A percentile compares a stretch with the other conserved stretches of the same genome.
Conservation (phyloP, 805 yeast species). For the Tetrapisispora taiwanensis region DNA sequence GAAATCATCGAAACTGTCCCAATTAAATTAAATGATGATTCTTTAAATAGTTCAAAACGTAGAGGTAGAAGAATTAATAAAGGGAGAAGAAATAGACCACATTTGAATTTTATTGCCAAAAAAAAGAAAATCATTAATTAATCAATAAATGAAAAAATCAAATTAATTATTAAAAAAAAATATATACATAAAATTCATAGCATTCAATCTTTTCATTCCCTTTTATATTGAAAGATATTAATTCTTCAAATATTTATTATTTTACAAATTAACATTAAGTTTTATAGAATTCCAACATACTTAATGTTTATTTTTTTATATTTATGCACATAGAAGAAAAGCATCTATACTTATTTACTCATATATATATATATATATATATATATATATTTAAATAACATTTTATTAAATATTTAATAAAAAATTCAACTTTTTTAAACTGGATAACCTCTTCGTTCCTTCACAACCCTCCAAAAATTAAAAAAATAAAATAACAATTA, state of each 20-base stretch:
- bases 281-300: background rate
- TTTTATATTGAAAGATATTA: background rate
- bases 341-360: background rate
- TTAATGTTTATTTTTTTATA: background rate
- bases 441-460: too few species aligned
- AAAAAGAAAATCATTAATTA: too few species aligned
- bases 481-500: too few species aligned
- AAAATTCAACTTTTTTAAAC: too few species aligned
- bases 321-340: background rate
- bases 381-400: too few species aligned
- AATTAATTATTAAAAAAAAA: too few species aligned
- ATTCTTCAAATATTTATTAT: background rate
- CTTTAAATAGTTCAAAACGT: background rate
- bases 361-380: too few species aligned
- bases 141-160: too few species aligned
- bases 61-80: background rate
- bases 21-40: background rate
- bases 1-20: background rate
- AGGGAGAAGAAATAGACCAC: background rate
- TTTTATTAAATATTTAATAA: too few species aligned
- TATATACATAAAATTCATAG: background rate
- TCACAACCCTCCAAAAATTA: too few species aligned
- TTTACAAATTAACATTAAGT: background rate
- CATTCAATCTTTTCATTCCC: background rate
- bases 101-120: background rate